A percentile compares a stretch with the other conserved stretches of the same genome.
Evolutionary conservation across 2,329 filamentous ascomycete genomes (phyloP).

Genomic region (Leptographium lundbergii): DNA sequence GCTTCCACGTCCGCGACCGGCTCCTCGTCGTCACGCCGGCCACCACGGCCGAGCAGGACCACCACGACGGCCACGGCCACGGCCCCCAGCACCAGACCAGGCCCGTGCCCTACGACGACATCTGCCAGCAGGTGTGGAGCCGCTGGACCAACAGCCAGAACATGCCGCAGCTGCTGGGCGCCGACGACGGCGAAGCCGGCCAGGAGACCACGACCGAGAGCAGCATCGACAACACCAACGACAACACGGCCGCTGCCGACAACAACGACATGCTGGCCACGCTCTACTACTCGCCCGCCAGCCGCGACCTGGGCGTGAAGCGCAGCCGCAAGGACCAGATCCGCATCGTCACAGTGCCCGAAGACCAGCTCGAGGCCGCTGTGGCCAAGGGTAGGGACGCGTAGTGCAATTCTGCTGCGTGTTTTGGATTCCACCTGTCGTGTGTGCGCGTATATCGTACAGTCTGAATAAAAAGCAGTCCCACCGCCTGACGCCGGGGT

Average conservation of each 20-base stretch:
- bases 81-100: conserved; percentile 5
- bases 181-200: not conserved
- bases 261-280: not conserved
- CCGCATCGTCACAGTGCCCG: conserved; percentile 4
- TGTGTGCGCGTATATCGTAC: not conserved
- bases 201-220: not conserved
- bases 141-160: conserved; percentile 6
- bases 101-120: conserved; percentile 4
- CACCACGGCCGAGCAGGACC: not conserved
- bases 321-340: not conserved
- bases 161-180: not conserved
- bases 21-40: conserved; percentile 20
- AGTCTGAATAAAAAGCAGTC: not conserved
- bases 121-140: conserved; percentile 6
- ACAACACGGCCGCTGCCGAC: not conserved
- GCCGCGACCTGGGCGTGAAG: not conserved
- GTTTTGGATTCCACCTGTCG: not conserved
- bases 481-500: conserved; percentile 5
- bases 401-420: not conserved
- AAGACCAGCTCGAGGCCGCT: not conserved
- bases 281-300: not conserved
- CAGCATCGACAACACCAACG: not conserved
- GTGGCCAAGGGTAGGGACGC: too few relatives aligned
- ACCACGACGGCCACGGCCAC: conserved; percentile 1
- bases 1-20: conserved; percentile 23